Evolutionary conservation across 306 rosid species (phyloP), one percentile per base, ranked within the genome.

Genomic region (Cercis canadensis): DNA sequence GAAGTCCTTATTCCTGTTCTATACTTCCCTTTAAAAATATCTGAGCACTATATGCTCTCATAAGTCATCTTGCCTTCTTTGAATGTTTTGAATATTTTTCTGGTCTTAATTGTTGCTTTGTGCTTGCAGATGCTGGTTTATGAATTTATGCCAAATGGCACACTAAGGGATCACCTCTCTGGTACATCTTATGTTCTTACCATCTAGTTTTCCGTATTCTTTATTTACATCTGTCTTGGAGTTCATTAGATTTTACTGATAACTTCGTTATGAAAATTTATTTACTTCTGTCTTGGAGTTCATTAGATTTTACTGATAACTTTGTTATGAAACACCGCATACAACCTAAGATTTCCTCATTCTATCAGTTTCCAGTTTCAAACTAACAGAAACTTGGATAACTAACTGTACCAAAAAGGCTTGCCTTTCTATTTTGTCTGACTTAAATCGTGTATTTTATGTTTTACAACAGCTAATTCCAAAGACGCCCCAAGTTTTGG

Each of bases 51-150:
- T 41, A 5, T 33, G 14, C 21, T 51, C 63, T 5, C 36, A 52
- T 21, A 14, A 37, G 45, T 53, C 70, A 39, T 69, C 49, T 55
- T 12, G 41, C 58, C 11, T 58, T 32, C 4, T 57, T 14, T 40
- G 3, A 61, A 2, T 9, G 39, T 19, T 8, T 68, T 55, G 80
- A 17, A 37, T 3, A 67, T 34, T 49, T 76, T 54, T 72, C 69
- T 49, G 54, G 55, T 82, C 49, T 77, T 37, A 41, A 9, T 21
- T 41, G 62, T 12, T 44, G 70, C 62, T 62, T 71, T 80, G 53
- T 82, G 61, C 66, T 21, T 85, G 92, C 96, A 95, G 99, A 95
- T 91, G 97, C 78, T 95, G 83, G 89, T 86, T 57, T 95, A 95
- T 79, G 97, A 95, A 79, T 95, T 81, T 57, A 95, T 95, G 97